Evolutionary conservation across 2,329 filamentous ascomycete species (phyloP).

Genomic region (Exophiala alcalophila): DNA sequence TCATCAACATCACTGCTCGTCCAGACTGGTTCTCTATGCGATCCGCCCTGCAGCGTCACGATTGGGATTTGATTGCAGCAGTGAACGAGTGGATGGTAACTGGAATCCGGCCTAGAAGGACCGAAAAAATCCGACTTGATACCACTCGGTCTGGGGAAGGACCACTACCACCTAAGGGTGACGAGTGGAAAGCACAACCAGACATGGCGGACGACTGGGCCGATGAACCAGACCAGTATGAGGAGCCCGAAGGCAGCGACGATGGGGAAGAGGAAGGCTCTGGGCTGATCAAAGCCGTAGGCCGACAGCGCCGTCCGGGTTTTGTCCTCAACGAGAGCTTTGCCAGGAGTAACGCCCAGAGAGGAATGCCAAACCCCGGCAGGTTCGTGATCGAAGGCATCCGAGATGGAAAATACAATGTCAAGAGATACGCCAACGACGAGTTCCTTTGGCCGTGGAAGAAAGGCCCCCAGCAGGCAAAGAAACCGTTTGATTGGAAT

Average conservation of each 20-base stretch:
- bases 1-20: slow-evolving; percentile 22
- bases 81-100: slow-evolving; percentile 15
- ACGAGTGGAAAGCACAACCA: background rate
- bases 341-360: too few species aligned
- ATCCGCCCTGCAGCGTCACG: background rate
- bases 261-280: background rate
- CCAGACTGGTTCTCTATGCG: slow-evolving; percentile 18
- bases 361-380: background rate
- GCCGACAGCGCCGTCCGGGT: background rate
- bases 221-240: slow-evolving; percentile 1
- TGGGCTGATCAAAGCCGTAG: background rate
- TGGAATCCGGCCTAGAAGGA: background rate
- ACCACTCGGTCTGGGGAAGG: too few species aligned
- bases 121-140: too few species aligned
- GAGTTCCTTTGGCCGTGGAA: slow-evolving; percentile 2
- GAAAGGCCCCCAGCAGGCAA: background rate
- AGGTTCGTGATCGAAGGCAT: slow-evolving; percentile 22
- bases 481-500: slow-evolving; percentile 18
- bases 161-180: background rate
- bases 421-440: slow-evolving; percentile 9
- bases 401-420: slow-evolving; percentile 10
- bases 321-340: slow-evolving; percentile 12
- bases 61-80: slow-evolving; percentile 17
- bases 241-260: background rate
- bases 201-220: slow-evolving; percentile 3